Conservation (phyloP, 257 asterid species). For the Solanum corneliomulleri region DNA sequence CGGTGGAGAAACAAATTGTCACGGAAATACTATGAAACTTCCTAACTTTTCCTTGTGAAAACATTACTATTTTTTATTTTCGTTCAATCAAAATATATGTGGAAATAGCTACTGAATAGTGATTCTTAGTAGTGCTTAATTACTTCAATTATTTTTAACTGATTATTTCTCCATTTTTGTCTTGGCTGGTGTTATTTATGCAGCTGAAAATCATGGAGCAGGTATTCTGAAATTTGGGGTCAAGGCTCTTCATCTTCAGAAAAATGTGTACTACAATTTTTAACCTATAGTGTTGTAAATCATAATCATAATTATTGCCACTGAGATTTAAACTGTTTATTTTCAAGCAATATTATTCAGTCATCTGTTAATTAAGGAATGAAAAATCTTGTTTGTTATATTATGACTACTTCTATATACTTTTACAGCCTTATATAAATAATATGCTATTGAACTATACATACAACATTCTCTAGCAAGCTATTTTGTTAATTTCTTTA, state of each 20-base stretch:
- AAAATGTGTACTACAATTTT: neutral
- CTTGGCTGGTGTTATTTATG: neutral
- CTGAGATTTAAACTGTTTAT: neutral
- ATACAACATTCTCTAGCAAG: neutral
- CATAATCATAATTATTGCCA: neutral
- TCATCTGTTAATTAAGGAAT: neutral
- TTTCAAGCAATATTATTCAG: neutral
- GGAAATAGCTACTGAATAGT: neutral
- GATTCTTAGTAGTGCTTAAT: neutral
- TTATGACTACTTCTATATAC: neutral
- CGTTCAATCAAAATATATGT: neutral
- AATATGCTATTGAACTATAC: neutral
- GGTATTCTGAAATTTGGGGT: neutral
- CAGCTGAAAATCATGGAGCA: neutral
- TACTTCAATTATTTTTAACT: neutral
- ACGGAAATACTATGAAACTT: neutral
- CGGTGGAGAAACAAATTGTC: neutral
- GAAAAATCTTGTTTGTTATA: neutral
- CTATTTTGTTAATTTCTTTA: neutral
- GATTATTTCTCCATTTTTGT: neutral
- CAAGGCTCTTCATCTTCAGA: neutral
- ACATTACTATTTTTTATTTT: neutral
- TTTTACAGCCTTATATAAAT: neutral
- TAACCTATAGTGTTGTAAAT: slow-evolving; percentile 1
- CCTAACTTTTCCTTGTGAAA: neutral